Percentiles rank a stretch among this genome's conserved stretches.
phyloP scores from a whole-genome alignment of 2,329 filamentous ascomycete genomes.

The Paecilomyces formosus region DNA sequence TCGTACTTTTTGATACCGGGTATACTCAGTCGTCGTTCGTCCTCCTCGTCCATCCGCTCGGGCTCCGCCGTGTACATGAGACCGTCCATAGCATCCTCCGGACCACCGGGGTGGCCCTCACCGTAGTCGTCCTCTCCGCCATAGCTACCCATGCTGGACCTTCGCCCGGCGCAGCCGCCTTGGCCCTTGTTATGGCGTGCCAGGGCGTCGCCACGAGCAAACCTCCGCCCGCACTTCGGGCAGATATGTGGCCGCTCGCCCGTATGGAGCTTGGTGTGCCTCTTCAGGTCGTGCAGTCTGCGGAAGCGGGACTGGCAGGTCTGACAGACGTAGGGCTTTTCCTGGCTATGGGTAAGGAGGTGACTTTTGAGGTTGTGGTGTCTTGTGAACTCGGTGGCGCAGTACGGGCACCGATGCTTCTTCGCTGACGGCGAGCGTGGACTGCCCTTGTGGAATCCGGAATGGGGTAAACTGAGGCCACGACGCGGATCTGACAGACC shows the following conservation, averaged over 20 bases:
- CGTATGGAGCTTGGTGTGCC: slow-evolving; percentile 92
- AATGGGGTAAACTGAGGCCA: slow-evolving; percentile 52
- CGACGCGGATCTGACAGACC: slow-evolving; percentile 45
- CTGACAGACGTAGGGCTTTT: slow-evolving; percentile 92
- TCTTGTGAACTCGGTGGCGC: slow-evolving; percentile 90
- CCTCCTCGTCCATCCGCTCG: slow-evolving; percentile 43
- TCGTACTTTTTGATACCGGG: slow-evolving; percentile 71
- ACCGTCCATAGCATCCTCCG: slow-evolving; percentile 56
- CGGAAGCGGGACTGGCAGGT: slow-evolving; percentile 92
- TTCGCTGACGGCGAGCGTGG: slow-evolving; percentile 70
- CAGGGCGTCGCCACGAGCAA: slow-evolving; percentile 89
- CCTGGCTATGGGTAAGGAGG: slow-evolving; percentile 92
- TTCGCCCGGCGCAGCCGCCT: slow-evolving; percentile 85
- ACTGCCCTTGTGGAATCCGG: slow-evolving; percentile 48
- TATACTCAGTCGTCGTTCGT: slow-evolving; percentile 44
- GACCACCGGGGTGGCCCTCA: slow-evolving; percentile 35
- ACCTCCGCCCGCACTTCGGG: slow-evolving; percentile 87
- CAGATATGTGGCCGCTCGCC: slow-evolving; percentile 94
- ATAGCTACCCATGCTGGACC: slow-evolving; percentile 78
- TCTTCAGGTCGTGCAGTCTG: slow-evolving; percentile 87
- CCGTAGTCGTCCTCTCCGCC: slow-evolving; percentile 66
- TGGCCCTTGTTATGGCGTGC: slow-evolving; percentile 93
- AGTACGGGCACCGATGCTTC: slow-evolving; percentile 95
- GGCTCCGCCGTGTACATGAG: slow-evolving; percentile 49
- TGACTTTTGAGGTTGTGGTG: slow-evolving; percentile 98